phyloP scores from a whole-genome alignment of 805 yeast genomes.

The Candida argentea region DNA sequence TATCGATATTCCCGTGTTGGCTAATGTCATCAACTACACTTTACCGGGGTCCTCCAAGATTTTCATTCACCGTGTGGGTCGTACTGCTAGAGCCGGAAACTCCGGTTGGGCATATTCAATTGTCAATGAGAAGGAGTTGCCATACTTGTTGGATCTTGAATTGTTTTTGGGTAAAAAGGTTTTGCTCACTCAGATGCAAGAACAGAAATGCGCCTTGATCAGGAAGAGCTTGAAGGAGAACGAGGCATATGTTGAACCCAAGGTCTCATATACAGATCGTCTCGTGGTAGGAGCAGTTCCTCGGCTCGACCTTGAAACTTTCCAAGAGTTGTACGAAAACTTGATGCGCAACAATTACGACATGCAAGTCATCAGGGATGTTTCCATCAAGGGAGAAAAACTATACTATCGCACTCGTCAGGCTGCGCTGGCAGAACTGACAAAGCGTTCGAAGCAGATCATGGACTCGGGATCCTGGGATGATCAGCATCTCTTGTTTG shows the following conservation, averaged over 20 bases:
- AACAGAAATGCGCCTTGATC: slow-evolving; percentile 45
- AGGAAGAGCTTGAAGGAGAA: slow-evolving; percentile 36
- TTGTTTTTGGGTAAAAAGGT: slow-evolving; percentile 80
- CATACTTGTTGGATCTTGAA: slow-evolving; percentile 85
- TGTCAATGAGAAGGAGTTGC: slow-evolving; percentile 75
- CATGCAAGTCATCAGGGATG: slow-evolving; percentile 50
- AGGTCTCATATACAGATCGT: slow-evolving; percentile 59
- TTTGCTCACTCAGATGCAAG: slow-evolving; percentile 58
- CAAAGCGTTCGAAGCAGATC: slow-evolving; percentile 75
- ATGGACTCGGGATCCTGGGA: slow-evolving; percentile 71
- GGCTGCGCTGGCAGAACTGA: slow-evolving; percentile 79
- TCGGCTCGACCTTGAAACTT: slow-evolving; percentile 55
- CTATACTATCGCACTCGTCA: slow-evolving; percentile 77
- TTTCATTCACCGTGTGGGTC: slow-evolving; percentile 94
- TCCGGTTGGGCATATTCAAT: slow-evolving; percentile 96
- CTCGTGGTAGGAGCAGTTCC: slow-evolving; percentile 81
- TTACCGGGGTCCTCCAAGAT: slow-evolving; percentile 89
- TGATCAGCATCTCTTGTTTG: slow-evolving; percentile 72
- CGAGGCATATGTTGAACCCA: slow-evolving; percentile 40
- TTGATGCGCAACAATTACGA: slow-evolving; percentile 59
- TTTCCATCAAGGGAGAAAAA: slow-evolving; percentile 80
- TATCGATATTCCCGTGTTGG: slow-evolving; percentile 93
- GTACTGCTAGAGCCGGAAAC: slow-evolving; percentile 99
- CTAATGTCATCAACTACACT: slow-evolving; percentile 87
- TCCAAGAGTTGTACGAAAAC: slow-evolving; percentile 61